These are phyloP conservation scores for Pythium coloratum DNA, from an alignment of 352 stramenopile genomes.

Conservation along the genomic window DNA sequence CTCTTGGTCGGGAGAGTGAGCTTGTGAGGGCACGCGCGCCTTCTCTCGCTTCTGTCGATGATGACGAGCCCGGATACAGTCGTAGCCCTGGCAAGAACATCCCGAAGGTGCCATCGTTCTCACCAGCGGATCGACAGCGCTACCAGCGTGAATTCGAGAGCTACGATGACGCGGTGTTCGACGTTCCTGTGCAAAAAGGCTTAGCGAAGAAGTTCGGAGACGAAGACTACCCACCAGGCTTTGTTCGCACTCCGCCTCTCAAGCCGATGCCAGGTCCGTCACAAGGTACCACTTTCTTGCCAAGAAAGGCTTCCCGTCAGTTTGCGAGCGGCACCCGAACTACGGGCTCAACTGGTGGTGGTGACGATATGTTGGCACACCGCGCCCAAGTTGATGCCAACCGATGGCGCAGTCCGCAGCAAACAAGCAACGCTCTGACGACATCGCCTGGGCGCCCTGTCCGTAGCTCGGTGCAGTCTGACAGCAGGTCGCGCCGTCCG, in stretches of 20 bases:
- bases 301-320: conserved; percentile 14
- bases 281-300: conserved; percentile 23
- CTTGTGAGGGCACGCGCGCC: conserved; percentile 61
- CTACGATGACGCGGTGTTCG: conserved; percentile 79
- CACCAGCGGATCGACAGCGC: conserved; percentile 44
- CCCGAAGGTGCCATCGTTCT: conserved; percentile 51
- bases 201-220: conserved; percentile 28
- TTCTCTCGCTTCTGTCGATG: conserved; percentile 52
- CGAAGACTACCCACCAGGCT: conserved; percentile 38
- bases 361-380: not conserved
- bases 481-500: conserved; percentile 4
- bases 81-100: conserved; percentile 31
- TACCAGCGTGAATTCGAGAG: conserved; percentile 55
- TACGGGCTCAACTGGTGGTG: not conserved
- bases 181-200: conserved; percentile 4
- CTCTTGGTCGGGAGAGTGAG: conserved; percentile 61
- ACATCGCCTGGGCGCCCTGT: conserved; percentile 14
- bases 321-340: not conserved
- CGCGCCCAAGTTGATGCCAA: conserved; percentile 3
- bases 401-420: conserved; percentile 24
- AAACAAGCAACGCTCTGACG: not conserved
- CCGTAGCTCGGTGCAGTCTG: conserved; percentile 16
- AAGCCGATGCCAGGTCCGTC: conserved; percentile 6
- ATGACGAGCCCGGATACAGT: conserved; percentile 4
- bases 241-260: conserved; percentile 53